These are phyloP conservation scores for Clarireedia sp. DNA, from an alignment of 2,329 filamentous ascomycete species.

Conservation along the genomic window DNA sequence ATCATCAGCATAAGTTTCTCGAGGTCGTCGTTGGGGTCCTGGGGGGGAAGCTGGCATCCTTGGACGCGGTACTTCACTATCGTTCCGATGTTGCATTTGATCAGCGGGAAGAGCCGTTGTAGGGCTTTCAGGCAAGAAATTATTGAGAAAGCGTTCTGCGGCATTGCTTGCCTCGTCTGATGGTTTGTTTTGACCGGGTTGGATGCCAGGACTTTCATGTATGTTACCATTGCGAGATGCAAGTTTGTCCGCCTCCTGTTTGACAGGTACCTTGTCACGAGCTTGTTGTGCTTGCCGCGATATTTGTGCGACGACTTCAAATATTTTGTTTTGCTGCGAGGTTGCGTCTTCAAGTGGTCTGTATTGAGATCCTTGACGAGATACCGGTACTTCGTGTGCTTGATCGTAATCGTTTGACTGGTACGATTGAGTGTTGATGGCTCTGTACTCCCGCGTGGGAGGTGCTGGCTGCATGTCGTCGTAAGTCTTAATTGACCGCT, in stretches of 20 bases:
- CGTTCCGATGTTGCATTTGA: constrained; percentile 11
- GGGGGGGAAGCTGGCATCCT: constrained; percentile 12
- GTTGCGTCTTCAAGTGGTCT: constrained; percentile 14
- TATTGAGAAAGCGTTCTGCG: constrained; percentile 33
- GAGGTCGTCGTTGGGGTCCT: constrained; percentile 13
- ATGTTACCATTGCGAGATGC: constrained; percentile 34
- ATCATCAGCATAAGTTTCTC: constrained; percentile 11
- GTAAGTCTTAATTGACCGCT: constrained; percentile 14
- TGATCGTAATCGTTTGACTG: constrained; percentile 13
- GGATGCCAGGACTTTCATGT: constrained; percentile 12
- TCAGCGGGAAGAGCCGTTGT: neutral
- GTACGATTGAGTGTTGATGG: constrained; percentile 15
- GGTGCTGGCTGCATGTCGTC: constrained; percentile 11
- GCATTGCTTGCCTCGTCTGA: constrained; percentile 28
- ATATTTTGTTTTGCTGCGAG: constrained; percentile 21
- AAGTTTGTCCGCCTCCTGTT: constrained; percentile 21
- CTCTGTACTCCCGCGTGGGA: constrained; percentile 11
- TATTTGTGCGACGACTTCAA: constrained; percentile 25
- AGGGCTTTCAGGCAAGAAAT: constrained; percentile 24
- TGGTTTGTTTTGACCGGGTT: constrained; percentile 3
- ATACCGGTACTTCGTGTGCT: neutral
- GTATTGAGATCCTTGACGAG: neutral
- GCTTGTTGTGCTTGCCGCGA: constrained; percentile 24
- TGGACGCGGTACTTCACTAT: constrained; percentile 12
- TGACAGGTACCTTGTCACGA: constrained; percentile 13